Conservation (phyloP, 768 basidiomycete species). For the Porpolomopsis calyptriformis region DNA sequence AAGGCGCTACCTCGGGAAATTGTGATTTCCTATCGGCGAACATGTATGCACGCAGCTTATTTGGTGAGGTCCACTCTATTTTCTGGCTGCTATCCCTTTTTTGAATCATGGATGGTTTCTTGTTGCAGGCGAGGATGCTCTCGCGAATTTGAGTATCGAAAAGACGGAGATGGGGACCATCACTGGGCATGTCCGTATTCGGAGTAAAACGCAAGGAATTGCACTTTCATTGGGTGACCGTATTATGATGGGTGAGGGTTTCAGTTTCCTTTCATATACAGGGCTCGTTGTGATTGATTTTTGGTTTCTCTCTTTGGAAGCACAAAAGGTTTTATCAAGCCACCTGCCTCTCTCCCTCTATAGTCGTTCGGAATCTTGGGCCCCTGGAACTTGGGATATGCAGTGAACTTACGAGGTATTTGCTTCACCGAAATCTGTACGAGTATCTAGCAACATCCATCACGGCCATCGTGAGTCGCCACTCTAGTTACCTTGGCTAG, state of each 20-base stretch:
- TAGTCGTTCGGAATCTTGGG: slow-evolving; percentile 19
- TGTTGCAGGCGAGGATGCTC: slow-evolving; percentile 79
- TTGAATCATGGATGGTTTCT: background rate
- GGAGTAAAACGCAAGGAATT: slow-evolving; percentile 97
- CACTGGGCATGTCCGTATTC: slow-evolving; percentile 88
- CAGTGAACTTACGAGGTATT: slow-evolving; percentile 30
- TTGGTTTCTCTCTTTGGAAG: background rate
- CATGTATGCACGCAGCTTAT: slow-evolving; percentile 89
- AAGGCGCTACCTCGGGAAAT: slow-evolving; percentile 88
- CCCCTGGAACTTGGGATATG: slow-evolving; percentile 22
- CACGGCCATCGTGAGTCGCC: slow-evolving; percentile 43
- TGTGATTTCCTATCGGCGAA: slow-evolving; percentile 97
- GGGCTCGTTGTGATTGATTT: background rate
- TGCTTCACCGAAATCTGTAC: slow-evolving; percentile 40
- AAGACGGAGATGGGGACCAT: slow-evolving; percentile 71
- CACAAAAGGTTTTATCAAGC: slow-evolving; percentile 5
- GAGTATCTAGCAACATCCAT: slow-evolving; percentile 30
- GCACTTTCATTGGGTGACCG: slow-evolving; percentile 86
- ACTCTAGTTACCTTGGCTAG: slow-evolving; percentile 7
- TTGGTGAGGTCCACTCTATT: slow-evolving; percentile 51
- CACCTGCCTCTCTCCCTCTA: slow-evolving; percentile 22
- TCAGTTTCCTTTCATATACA: background rate
- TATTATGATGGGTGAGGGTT: slow-evolving; percentile 51
- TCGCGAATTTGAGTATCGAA: slow-evolving; percentile 92
- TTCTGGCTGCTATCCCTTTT: background rate